Base-by-base conservation (phyloP, 2,329 filamentous ascomycete species). In the Calonectria pseudoturangicola region DNA sequence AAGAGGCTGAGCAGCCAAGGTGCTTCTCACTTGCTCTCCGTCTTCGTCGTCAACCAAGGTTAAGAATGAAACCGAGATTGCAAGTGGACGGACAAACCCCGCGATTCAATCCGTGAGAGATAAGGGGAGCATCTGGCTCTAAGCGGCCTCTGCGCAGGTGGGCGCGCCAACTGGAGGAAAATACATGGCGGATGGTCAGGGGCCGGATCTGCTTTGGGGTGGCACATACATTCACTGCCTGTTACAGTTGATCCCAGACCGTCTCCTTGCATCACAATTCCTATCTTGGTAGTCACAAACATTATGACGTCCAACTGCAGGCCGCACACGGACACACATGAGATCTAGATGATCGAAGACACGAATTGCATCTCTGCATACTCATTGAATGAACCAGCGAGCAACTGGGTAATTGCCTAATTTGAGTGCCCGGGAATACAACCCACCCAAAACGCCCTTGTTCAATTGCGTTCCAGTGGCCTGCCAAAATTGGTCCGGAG, bases 401-500 rank as follows among this genome's bases (percentile, higher is more conserved):
- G 12, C 27, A 28, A 33, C 58, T 43, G 58, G 48, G 33, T 39
- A 39, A 58, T 43, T 60, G 18, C 36, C n/a, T 58, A 58, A 41
- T 33, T 58, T 45, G 51, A 43, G 50, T 50, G 16, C 15, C 51
- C 60, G 43, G 41, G 54, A 62, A 63, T 54, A 67, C 45, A 60
- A 60, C 54, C 27, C 45, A 54, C 50, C 47, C 45, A 33, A 48
- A 30, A 48, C 47, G 48, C 45, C 45, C 45, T 51, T 67, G 50
- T 39, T 68, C 41, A 13, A n/a, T 36, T 60, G 30, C 64, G 70
- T 72, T 72, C 70, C 70, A 72, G 48, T 30, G 54, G n/a, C 27
- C 48, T 72, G 28, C 58, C 70, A 39, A 50, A 72, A 68, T 33
- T 63, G 70, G 70, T 28, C 64, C 58, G 58, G 48, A 72, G 45